Evolutionary conservation across 345 rosid genomes (phyloP).

Genomic region (Ceriops tagal): DNA sequence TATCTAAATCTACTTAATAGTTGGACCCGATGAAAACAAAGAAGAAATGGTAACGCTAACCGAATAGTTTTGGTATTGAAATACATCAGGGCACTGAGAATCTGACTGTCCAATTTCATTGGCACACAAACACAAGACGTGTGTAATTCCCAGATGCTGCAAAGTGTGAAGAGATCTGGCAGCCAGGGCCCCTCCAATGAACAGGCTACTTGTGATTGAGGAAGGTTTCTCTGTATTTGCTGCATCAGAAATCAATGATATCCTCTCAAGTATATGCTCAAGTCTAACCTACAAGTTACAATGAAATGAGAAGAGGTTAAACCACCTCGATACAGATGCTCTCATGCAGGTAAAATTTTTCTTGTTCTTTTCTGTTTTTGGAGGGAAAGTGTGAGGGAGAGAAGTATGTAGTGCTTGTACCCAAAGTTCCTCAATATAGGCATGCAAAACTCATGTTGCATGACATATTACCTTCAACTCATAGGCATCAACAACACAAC

Average conservation of each 20-base stretch:
- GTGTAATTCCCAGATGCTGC: conserved; percentile 76
- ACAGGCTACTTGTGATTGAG: conserved; percentile 56
- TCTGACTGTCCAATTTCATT: conserved; percentile 98
- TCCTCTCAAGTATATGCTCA: conserved; percentile 96
- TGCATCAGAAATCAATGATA: conserved; percentile 86
- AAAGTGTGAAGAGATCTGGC: conserved; percentile 83
- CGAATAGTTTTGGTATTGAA: conserved; percentile 75
- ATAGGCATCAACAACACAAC: conserved; percentile 79
- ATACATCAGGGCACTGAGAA: conserved; percentile 75
- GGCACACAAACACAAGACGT: conserved; percentile 83
- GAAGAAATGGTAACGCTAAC: conserved; percentile 42
- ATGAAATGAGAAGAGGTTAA: not conserved
- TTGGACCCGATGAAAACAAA: conserved; percentile 2
- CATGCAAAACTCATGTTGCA: not conserved
- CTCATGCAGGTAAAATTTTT: no score
- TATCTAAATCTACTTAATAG: not conserved
- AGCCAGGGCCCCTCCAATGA: conserved; percentile 92
- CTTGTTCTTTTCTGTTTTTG: no score
- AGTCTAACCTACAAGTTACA: conserved; percentile 69
- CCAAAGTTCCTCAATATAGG: conserved; percentile 2
- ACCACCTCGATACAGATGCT: no score
- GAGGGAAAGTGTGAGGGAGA: no score
- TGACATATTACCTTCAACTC: conserved; percentile 72
- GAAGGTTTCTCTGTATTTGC: conserved; percentile 97
- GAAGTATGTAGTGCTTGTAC: not conserved